These are phyloP conservation scores for Auriculariales sp. DNA, from an alignment of 768 basidiomycete species.

Conservation along the genomic window DNA sequence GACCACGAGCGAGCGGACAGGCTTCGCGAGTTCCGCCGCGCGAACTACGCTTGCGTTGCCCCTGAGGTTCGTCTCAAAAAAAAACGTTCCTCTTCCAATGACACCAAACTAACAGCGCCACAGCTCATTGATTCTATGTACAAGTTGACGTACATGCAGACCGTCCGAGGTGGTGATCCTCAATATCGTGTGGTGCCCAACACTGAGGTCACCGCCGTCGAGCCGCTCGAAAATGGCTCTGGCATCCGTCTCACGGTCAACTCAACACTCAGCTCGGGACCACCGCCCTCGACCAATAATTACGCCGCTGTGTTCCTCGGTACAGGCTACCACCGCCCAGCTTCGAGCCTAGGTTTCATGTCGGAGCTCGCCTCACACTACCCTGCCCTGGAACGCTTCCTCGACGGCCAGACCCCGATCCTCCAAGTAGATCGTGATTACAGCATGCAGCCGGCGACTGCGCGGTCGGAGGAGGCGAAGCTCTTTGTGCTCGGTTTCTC, in stretches of 20 bases:
- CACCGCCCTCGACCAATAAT: not conserved
- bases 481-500: slow-evolving; percentile 24
- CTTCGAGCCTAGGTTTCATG: not conserved
- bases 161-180: not conserved
- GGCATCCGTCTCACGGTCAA: not conserved
- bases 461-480: slow-evolving; percentile 6
- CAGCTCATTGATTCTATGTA: not conserved
- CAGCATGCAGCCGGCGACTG: not conserved
- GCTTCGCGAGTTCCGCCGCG: not conserved
- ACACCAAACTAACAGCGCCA: not conserved
- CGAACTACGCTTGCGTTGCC: not conserved
- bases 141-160: not conserved
- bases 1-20: not conserved
- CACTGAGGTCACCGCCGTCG: not conserved
- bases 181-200: not conserved
- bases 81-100: not conserved
- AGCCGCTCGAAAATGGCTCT: not conserved
- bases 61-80: not conserved
- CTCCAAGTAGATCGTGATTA: not conserved
- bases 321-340: not conserved
- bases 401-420: not conserved
- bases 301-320: not conserved
- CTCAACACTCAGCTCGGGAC: not conserved
- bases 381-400: not conserved
- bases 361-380: not conserved